Base-by-base conservation (phyloP, 225 moss, liverwort and hornwort species). In the Ulota crispa region DNA sequence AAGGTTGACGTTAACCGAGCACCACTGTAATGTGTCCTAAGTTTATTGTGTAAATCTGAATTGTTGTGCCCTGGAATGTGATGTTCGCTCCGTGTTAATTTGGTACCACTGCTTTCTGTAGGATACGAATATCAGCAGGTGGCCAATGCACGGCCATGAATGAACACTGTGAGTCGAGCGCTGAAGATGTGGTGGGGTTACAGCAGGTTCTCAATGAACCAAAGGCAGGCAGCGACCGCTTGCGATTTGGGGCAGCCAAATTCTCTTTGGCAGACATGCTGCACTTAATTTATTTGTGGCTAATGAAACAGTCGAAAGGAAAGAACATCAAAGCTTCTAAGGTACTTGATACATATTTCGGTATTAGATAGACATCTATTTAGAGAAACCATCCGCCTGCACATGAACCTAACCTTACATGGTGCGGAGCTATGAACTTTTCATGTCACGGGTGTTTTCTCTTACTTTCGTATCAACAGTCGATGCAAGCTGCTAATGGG, bases 311-410 rank as follows among this genome's bases (percentile, higher is more conserved):
- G 72, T 83, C 86, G 30, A 87, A 87, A 60, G 91, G 87, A 60
- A 91, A 91, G 79, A 34, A 85, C 39, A 89, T 91, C 27, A 87
- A 87, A 81, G 91, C 91, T 71, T 80, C 84, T 9, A 88, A 91
- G 91, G 91, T 91, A 81, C 64, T 41, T 39, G 14, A 4, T 20
- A 12, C 41, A 18, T 19, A 41, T 30, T 62, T 67, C 61, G 8
- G 63, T 20, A 37, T 43, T 60, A 26, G 52, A 55, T 32, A 57
- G 8, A 42, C 31, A 15, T 11, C 50, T 6, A 13, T 47, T 41
- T 32, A 21, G 19, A 71, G 41, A 28, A 6, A 27, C 39, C 50
- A 21, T 73, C 45, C 34, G 11, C 32, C 37, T 47, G n/a, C 75
- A 30, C 7, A 45, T 66, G 31, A 27, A 50, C 36, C 68, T 76